These are phyloP conservation scores for Kwoniella shivajii DNA, from an alignment of 1,284 basidiomycete species.

Conservation along the genomic window DNA sequence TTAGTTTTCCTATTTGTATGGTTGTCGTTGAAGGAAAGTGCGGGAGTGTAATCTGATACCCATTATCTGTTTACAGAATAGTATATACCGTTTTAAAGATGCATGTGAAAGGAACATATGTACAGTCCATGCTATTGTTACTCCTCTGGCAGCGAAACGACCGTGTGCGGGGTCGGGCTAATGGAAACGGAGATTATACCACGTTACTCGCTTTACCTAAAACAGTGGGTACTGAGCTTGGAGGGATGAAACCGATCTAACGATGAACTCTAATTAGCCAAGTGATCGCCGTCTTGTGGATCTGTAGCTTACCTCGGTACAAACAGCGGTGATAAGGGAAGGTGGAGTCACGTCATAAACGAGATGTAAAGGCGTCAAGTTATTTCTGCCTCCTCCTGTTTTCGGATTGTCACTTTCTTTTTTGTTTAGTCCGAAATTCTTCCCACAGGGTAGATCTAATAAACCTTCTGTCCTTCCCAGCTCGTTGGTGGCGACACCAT, in stretches of 20 bases:
- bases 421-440: slow-evolving; percentile 25
- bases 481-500: slow-evolving; percentile 96
- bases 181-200: slow-evolving; percentile 19
- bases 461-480: slow-evolving; percentile 62
- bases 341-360: slow-evolving; percentile 91
- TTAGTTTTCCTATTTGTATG: neutral
- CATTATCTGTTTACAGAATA: too few relatives aligned
- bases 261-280: neutral
- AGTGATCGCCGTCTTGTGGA: too few relatives aligned
- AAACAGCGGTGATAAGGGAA: slow-evolving; percentile 86
- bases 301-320: slow-evolving; percentile 84
- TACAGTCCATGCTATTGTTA: too few relatives aligned
- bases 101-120: too few relatives aligned
- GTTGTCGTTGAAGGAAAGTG: too few relatives aligned
- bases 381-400: slow-evolving; percentile 17
- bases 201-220: slow-evolving; percentile 45
- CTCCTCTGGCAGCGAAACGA: too few relatives aligned
- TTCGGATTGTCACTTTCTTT: neutral
- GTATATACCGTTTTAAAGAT: too few relatives aligned
- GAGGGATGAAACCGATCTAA: slow-evolving; percentile 74
- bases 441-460: slow-evolving; percentile 27
- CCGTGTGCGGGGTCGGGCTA: neutral
- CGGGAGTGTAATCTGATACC: too few relatives aligned
- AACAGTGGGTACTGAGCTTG: slow-evolving; percentile 60
- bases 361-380: slow-evolving; percentile 75